These are phyloP conservation scores for Diutina pseudorugosa DNA, from an alignment of 1,139 yeast species.

Conservation along the genomic window DNA sequence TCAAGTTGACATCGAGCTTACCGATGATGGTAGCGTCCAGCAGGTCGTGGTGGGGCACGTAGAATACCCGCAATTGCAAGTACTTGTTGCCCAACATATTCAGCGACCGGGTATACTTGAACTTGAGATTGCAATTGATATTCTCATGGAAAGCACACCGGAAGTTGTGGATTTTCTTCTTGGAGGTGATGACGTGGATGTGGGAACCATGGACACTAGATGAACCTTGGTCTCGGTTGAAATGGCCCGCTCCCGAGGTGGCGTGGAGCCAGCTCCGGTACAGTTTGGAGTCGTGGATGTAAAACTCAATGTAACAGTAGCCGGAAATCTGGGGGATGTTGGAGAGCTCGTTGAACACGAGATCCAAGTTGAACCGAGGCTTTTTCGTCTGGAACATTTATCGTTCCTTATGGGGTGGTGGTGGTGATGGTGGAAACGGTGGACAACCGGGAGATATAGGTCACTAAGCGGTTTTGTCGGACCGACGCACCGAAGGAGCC, in stretches of 20 bases:
- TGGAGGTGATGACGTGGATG: slow-evolving; percentile 22
- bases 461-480: background rate
- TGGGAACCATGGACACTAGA: slow-evolving; percentile 5
- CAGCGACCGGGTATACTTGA: slow-evolving; percentile 23
- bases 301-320: slow-evolving; percentile 43
- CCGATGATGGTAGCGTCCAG: slow-evolving; percentile 40
- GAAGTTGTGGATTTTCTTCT: slow-evolving; percentile 28
- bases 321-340: slow-evolving; percentile 80
- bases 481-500: background rate
- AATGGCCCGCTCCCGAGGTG: background rate
- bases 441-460: no score
- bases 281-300: slow-evolving; percentile 17
- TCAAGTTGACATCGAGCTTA: slow-evolving; percentile 47
- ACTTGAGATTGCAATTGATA: slow-evolving; percentile 28
- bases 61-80: slow-evolving; percentile 21
- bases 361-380: slow-evolving; percentile 43
- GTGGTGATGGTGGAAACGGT: no score
- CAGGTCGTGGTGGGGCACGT: slow-evolving; percentile 13
- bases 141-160: slow-evolving; percentile 28
- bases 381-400: slow-evolving; percentile 11
- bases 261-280: background rate
- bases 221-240: background rate
- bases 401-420: background rate
- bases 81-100: slow-evolving; percentile 28
- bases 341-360: slow-evolving; percentile 55